These are phyloP conservation scores for Cyclospora cayetanensis DNA, from an alignment of 169 alveolate species.

Conservation along the genomic window DNA sequence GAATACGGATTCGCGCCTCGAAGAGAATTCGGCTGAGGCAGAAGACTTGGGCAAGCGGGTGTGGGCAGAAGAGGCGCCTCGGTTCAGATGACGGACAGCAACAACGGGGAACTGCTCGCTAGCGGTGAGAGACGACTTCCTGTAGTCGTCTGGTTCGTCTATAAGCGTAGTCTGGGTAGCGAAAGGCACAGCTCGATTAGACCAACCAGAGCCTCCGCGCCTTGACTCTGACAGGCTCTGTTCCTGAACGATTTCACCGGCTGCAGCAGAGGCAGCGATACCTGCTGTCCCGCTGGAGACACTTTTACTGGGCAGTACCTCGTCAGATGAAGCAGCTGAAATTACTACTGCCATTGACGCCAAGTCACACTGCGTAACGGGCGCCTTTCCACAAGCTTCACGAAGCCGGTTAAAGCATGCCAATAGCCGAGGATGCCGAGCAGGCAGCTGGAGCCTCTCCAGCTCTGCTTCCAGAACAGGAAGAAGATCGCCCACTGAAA, in stretches of 20 bases:
- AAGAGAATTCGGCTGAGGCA: not conserved
- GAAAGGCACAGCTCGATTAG: not conserved
- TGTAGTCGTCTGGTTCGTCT: not conserved
- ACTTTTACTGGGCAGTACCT: not conserved
- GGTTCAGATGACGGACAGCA: not conserved
- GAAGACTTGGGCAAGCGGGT: not conserved
- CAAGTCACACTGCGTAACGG: not conserved
- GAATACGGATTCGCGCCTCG: not conserved
- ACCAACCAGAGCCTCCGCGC: not conserved
- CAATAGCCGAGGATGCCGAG: slow-evolving; percentile 9
- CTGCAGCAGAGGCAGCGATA: not conserved
- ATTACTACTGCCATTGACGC: not conserved
- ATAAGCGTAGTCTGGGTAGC: not conserved
- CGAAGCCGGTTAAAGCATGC: not conserved
- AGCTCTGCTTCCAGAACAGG: not conserved
- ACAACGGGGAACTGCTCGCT: not conserved
- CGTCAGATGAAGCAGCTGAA: not conserved
- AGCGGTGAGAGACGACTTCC: not conserved
- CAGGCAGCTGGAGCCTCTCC: not conserved
- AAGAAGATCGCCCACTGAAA: not conserved
- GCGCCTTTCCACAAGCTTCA: slow-evolving; percentile 18
- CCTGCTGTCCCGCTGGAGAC: not conserved
- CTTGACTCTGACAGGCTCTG: not conserved
- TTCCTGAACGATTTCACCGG: not conserved
- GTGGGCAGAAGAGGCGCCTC: not conserved